Conservation (phyloP, 192 early-diverging fungal genomes). For the Dispira simplex region DNA sequence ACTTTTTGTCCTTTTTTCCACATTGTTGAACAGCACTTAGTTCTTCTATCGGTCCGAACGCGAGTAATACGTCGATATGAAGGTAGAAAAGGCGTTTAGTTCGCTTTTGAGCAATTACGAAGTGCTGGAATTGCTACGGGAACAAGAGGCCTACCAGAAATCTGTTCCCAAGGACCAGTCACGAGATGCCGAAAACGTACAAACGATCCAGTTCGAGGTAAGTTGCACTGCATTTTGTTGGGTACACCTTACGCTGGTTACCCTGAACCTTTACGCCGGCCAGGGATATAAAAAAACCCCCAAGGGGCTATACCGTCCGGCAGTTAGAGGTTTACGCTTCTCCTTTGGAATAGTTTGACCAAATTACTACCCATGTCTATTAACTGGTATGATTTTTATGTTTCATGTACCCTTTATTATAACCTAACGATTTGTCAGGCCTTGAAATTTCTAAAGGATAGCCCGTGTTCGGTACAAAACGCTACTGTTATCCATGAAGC, state of each 20-base stretch:
- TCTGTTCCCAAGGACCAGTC: slow-evolving; percentile 18
- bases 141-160: slow-evolving; percentile 30
- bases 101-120: slow-evolving; percentile 55
- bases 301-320: neutral
- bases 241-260: too few species aligned
- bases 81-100: slow-evolving; percentile 39
- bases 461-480: slow-evolving; percentile 41
- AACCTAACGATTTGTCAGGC: slow-evolving; percentile 13
- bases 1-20: too few species aligned
- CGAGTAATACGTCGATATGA: slow-evolving; percentile 23
- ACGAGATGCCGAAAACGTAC: slow-evolving; percentile 33
- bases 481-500: slow-evolving; percentile 28
- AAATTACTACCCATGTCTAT: neutral
- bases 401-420: neutral
- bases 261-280: neutral
- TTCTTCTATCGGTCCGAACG: too few species aligned
- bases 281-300: neutral
- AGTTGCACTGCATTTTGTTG: neutral
- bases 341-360: neutral
- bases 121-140: slow-evolving; percentile 39
- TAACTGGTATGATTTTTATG: neutral
- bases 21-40: too few species aligned
- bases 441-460: slow-evolving; percentile 34
- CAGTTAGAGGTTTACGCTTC: slow-evolving; percentile 18
- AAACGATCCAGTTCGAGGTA: slow-evolving; percentile 49